A percentile compares a stretch with the other conserved stretches of the same genome.
Conservation (phyloP, 1,284 basidiomycete species). For the Heliocybe sulcata region DNA sequence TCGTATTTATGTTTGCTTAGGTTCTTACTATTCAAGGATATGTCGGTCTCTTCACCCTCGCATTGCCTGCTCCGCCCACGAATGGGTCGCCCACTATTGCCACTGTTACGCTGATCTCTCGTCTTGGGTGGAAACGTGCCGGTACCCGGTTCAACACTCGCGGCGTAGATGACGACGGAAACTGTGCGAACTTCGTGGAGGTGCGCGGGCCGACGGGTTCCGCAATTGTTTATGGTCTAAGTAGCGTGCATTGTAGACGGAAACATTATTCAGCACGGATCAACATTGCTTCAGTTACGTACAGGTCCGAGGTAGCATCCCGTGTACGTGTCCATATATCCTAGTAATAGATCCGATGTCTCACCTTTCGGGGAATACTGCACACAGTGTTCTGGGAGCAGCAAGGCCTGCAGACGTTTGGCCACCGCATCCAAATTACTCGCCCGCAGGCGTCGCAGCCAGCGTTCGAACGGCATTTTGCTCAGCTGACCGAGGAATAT, state of each 20-base stretch:
- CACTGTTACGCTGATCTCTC: constrained; percentile 75
- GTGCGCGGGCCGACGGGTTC: constrained; percentile 29
- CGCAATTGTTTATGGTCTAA: constrained; percentile 11
- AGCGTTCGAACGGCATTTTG: constrained; percentile 92
- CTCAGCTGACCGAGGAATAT: constrained; percentile 81
- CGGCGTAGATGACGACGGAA: constrained; percentile 96
- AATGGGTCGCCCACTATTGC: constrained; percentile 60
- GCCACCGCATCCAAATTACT: constrained; percentile 87
- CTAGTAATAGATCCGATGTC: constrained; percentile 7
- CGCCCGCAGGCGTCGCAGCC: constrained; percentile 95
- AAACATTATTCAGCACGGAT: constrained; percentile 83
- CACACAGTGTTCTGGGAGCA: constrained; percentile 94
- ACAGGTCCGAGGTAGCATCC: constrained; percentile 92
- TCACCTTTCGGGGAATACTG: constrained; percentile 10
- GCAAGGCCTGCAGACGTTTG: constrained; percentile 86
- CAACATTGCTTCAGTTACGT: constrained; percentile 85
- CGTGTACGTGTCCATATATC: constrained; percentile 48
- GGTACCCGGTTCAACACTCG: constrained; percentile 97
- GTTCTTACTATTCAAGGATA: constrained; percentile 94
- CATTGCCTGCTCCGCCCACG: constrained; percentile 65
- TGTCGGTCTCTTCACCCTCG: constrained; percentile 67
- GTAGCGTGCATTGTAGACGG: constrained; percentile 51
- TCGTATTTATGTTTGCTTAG: constrained; percentile 22
- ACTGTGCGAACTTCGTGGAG: constrained; percentile 97
- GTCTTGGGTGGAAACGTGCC: constrained; percentile 91